phyloP scores from a whole-genome alignment of 1,284 basidiomycete genomes.

The Microbotryum scabiosae region DNA sequence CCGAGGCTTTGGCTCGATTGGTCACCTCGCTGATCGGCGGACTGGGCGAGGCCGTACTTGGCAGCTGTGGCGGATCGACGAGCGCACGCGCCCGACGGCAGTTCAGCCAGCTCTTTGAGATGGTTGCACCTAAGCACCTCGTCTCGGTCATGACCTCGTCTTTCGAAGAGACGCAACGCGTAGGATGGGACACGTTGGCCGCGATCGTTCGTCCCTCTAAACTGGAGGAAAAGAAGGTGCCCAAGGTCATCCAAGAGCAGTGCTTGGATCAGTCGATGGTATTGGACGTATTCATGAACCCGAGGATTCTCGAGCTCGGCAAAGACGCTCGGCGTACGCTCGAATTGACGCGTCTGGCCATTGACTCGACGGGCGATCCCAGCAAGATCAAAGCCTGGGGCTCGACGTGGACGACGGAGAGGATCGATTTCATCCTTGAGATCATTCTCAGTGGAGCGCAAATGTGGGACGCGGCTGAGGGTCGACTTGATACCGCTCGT shows the following conservation, averaged over 20 bases:
- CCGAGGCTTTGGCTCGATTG: no score
- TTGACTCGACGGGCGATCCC: conserved; percentile 4
- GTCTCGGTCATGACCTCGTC: not conserved
- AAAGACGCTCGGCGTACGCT: no score
- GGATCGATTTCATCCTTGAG: conserved; percentile 7
- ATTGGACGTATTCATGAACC: no score
- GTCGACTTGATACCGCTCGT: not conserved
- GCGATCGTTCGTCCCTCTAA: conserved; percentile 9
- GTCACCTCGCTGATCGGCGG: no score
- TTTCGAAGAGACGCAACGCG: not conserved
- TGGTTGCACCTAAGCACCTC: not conserved
- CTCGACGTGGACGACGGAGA: conserved; percentile 3
- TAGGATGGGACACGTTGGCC: conserved; percentile 13
- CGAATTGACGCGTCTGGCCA: not conserved
- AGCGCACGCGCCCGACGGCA: not conserved
- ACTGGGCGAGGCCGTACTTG: no score
- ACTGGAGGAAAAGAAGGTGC: not conserved
- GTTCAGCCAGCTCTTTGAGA: conserved; percentile 3
- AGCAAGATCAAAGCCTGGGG: conserved; percentile 10
- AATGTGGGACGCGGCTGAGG: not conserved
- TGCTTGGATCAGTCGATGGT: no score
- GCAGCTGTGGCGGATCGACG: no score
- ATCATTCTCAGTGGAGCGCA: not conserved
- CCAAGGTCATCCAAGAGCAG: no score
- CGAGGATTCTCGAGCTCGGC: no score